A percentile compares a stretch with the other conserved stretches of the same genome.
These are phyloP conservation scores for Plasmodium chabaudi DNA, from an alignment of 169 alveolate species.

Conservation along the genomic window DNA sequence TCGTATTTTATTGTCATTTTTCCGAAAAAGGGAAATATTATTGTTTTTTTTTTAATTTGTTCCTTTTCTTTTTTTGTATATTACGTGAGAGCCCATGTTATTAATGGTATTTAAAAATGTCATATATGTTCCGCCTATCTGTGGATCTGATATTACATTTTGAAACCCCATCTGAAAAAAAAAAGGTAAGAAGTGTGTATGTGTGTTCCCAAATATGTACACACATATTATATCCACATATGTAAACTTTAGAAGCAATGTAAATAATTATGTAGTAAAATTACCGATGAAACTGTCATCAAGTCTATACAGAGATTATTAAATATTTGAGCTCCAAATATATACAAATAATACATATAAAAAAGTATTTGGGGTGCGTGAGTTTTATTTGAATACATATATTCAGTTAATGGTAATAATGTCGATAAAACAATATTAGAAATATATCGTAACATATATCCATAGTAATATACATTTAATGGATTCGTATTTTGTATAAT, in stretches of 20 bases:
- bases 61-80: constrained; percentile 6
- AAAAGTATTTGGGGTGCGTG: constrained; percentile 10
- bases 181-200: constrained; percentile 21
- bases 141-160: constrained; percentile 86
- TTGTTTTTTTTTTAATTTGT: background rate
- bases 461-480: constrained; percentile 47
- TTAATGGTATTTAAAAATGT: constrained; percentile 88
- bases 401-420: constrained; percentile 61
- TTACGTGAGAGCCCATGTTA: constrained; percentile 84
- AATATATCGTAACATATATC: constrained; percentile 61
- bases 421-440: constrained; percentile 58
- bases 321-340: constrained; percentile 75
- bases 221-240: constrained; percentile 10
- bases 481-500: constrained; percentile 31
- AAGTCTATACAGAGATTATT: constrained; percentile 69
- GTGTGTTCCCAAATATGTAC: background rate
- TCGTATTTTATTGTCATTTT: background rate
- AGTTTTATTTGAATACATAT: constrained; percentile 55
- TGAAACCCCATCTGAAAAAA: constrained; percentile 81
- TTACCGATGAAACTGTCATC: constrained; percentile 74
- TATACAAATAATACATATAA: constrained; percentile 62
- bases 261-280: background rate
- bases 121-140: constrained; percentile 90
- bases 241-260: background rate
- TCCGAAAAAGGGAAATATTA: background rate